A percentile compares a stretch with the other conserved stretches of the same genome.
phyloP scores from a whole-genome alignment of 2,329 filamentous ascomycete species.

The Stagonosporopsis tanaceti region DNA sequence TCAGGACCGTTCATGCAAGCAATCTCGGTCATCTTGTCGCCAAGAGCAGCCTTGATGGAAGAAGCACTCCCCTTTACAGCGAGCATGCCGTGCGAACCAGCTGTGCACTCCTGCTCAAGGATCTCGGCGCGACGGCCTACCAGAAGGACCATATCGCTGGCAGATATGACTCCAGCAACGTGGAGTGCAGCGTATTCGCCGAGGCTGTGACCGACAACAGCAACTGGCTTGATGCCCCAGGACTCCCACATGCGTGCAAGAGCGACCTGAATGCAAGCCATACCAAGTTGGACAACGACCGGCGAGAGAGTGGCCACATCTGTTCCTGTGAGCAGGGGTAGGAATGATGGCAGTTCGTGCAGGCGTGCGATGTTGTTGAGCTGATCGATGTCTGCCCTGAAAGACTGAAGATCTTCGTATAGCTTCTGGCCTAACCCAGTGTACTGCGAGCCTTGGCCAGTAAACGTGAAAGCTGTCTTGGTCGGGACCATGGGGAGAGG shows the following conservation, averaged over 20 bases:
- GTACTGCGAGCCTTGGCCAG: constrained; percentile 62
- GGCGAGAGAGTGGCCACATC: constrained; percentile 60
- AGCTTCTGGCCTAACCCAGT: constrained; percentile 60
- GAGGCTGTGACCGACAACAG: constrained; percentile 66
- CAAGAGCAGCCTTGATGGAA: constrained; percentile 61
- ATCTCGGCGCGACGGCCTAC: constrained; percentile 74
- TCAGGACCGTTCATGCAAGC: constrained; percentile 80
- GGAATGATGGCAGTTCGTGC: constrained; percentile 58
- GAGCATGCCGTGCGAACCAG: constrained; percentile 72
- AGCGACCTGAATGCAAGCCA: constrained; percentile 62
- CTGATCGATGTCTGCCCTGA: constrained; percentile 60
- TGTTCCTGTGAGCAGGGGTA: constrained; percentile 58
- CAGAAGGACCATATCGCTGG: constrained; percentile 74
- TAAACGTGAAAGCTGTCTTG: constrained; percentile 62
- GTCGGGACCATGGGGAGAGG: constrained; percentile 62
- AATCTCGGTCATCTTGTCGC: constrained; percentile 60
- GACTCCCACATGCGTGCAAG: constrained; percentile 62
- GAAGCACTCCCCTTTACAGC: constrained; percentile 63
- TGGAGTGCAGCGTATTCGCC: constrained; percentile 79
- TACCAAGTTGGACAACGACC: constrained; percentile 61
- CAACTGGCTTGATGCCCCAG: constrained; percentile 62
- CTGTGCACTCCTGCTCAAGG: constrained; percentile 69
- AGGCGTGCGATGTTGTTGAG: constrained; percentile 57
- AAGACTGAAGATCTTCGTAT: constrained; percentile 58
- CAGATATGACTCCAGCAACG: constrained; percentile 74